Percentiles rank a stretch among this genome's conserved stretches.
Evolutionary conservation across 331 rosid species (phyloP).

Genomic region (Rhamnella rubrinervis): DNA sequence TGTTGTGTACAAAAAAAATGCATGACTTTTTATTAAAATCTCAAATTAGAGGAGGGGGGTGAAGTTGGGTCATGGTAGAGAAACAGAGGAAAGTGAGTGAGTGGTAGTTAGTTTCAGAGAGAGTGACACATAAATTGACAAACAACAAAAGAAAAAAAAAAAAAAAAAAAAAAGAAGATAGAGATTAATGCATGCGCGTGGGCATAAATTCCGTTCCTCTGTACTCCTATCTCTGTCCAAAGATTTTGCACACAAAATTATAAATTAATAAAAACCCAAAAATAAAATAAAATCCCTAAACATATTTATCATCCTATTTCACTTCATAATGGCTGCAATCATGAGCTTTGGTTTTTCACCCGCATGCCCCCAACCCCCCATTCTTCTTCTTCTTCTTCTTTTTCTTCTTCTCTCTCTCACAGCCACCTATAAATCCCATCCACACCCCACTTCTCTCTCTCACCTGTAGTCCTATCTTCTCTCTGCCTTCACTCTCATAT

Average conservation of each 20-base stretch:
- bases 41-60: too few species aligned
- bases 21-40: too few species aligned
- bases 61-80: too few species aligned
- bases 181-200: slow-evolving; percentile 32
- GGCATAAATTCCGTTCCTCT: slow-evolving; percentile 44
- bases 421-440: slow-evolving; percentile 71
- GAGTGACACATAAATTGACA: slow-evolving; percentile 19
- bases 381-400: background rate
- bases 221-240: slow-evolving; percentile 33
- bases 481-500: slow-evolving; percentile 7
- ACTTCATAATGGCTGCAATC: slow-evolving; percentile 93
- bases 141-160: background rate
- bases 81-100: too few species aligned
- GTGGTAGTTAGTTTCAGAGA: slow-evolving; percentile 5
- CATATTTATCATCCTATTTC: slow-evolving; percentile 41
- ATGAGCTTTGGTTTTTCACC: slow-evolving; percentile 96
- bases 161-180: background rate
- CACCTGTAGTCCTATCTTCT: slow-evolving; percentile 38
- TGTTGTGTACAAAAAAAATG: too few species aligned
- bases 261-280: background rate
- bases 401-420: slow-evolving; percentile 1
- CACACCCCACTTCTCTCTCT: slow-evolving; percentile 55
- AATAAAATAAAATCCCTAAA: background rate
- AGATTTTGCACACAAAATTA: slow-evolving; percentile 43
- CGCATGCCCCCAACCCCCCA: slow-evolving; percentile 64